Base-by-base conservation (phyloP, 306 rosid species). In the Mimosa pudica region DNA sequence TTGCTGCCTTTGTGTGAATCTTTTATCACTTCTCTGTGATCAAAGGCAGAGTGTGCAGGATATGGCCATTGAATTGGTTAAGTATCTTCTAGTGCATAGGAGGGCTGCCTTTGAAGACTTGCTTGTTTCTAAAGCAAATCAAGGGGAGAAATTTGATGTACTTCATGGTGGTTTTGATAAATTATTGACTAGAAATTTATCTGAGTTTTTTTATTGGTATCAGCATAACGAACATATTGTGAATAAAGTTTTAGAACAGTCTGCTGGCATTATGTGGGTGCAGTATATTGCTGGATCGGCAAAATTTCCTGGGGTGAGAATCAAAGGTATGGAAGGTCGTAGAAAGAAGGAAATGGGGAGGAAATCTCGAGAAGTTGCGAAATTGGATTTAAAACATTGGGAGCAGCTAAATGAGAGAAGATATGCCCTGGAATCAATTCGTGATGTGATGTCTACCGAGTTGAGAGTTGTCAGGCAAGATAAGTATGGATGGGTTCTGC, bases 401-500 rank as follows among this genome's bases (percentile, higher is more conserved):
- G 99, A 96, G 80, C 94, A 90, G 92, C 91, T 96, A 82, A 96
- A 93, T 79, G 99, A 96, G 82, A 83, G 92, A 79, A 89, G 99
- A 82, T 93, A 90, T 90, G 99, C 99, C 35, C 82, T 96, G 79
- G 99, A 96, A 79, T 85, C 86, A 88, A 94, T 96, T 65, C 98
- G 99, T 72, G 97, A 96, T 86, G 82, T 94, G 68, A 90, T 96
- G 98, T 89, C 99, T 74, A 88, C 99, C 4, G 99, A 93, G 88
- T 85, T 96, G 86, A 93, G 98, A 90, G 98, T 96, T 82, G 96
- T 96, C 62, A 93, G 99, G 86, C 99, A 96, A 82, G 97, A 96
- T 82, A 96, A 96, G 84, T 96, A 96, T 81, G 99, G 99, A 57
- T 96, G 99, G 99, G 94, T 96, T 91, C 92, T 96, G 69, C 99